Conservation (phyloP, 2,329 filamentous ascomycete species). For the Colletotrichum horii region DNA sequence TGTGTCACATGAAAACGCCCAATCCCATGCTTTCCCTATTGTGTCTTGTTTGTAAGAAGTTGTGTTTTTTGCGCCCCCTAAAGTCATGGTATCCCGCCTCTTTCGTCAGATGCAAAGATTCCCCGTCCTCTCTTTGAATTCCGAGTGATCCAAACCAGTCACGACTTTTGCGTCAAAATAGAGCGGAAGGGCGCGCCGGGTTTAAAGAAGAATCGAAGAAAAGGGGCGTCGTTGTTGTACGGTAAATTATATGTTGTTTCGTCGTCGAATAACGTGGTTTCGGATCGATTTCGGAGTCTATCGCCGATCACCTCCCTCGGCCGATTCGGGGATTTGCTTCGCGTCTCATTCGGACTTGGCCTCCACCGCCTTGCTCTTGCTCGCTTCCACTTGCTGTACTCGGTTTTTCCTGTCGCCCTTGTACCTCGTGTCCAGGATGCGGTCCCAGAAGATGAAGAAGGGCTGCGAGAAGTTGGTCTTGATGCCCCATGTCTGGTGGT, state of each 20-base stretch:
- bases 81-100: not conserved
- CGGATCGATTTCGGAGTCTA: not conserved
- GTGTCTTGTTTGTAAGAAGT: not conserved
- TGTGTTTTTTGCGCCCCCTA: not conserved
- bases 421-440: slow-evolving; percentile 82
- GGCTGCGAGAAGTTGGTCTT: slow-evolving; percentile 93
- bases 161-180: not conserved
- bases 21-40: slow-evolving; percentile 18
- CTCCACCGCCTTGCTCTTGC: slow-evolving; percentile 1
- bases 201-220: slow-evolving; percentile 14
- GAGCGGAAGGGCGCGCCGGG: not conserved
- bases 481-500: slow-evolving; percentile 99
- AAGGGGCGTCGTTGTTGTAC: not conserved
- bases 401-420: slow-evolving; percentile 58
- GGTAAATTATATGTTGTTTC: not conserved
- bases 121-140: not conserved
- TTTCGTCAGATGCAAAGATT: not conserved
- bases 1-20: slow-evolving; percentile 16
- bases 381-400: not conserved
- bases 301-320: not conserved
- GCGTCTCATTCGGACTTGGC: slow-evolving; percentile 10
- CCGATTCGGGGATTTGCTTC: not conserved
- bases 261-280: not conserved
- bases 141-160: slow-evolving; percentile 8
- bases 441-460: slow-evolving; percentile 96